A percentile compares a stretch with the other conserved stretches of the same genome.
These are phyloP conservation scores for Cucurbita moschata DNA, from an alignment of 306 rosid genomes.

Conservation along the genomic window DNA sequence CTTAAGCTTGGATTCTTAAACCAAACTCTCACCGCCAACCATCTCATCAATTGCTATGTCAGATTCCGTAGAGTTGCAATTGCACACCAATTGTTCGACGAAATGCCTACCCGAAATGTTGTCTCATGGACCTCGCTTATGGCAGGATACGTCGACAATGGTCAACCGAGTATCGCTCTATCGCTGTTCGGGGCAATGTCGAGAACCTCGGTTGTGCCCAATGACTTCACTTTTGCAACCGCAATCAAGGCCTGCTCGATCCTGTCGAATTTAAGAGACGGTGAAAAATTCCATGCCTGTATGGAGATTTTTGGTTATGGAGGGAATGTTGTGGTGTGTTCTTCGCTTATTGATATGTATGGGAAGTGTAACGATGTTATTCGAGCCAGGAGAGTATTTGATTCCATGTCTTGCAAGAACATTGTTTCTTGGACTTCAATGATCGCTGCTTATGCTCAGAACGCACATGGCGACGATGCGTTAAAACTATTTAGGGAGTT, in stretches of 20 bases:
- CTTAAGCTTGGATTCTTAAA: slow-evolving; percentile 33
- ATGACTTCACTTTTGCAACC: slow-evolving; percentile 58
- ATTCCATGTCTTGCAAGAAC: slow-evolving; percentile 41
- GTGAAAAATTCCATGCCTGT: slow-evolving; percentile 39
- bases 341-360: slow-evolving; percentile 72
- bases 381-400: slow-evolving; percentile 40
- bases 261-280: slow-evolving; percentile 31
- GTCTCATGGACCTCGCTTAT: slow-evolving; percentile 79
- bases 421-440: slow-evolving; percentile 84
- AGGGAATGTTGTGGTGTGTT: slow-evolving; percentile 38
- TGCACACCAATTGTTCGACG: slow-evolving; percentile 53
- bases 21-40: slow-evolving; percentile 41
- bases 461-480: slow-evolving; percentile 45
- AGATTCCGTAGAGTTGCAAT: slow-evolving; percentile 21
- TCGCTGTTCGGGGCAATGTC: slow-evolving; percentile 31
- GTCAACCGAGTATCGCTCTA: slow-evolving; percentile 31
- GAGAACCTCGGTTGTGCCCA: slow-evolving; percentile 30
- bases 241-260: slow-evolving; percentile 55
- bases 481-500: slow-evolving; percentile 40
- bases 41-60: slow-evolving; percentile 41
- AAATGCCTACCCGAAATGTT: slow-evolving; percentile 43
- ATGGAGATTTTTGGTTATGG: slow-evolving; percentile 36
- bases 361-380: slow-evolving; percentile 57
- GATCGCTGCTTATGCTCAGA: slow-evolving; percentile 62
- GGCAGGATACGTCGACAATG: slow-evolving; percentile 33